Evolutionary conservation across 768 basidiomycete genomes (phyloP), one percentile per base, ranked within the genome.

Genomic region (Suillus hirtellus): DNA sequence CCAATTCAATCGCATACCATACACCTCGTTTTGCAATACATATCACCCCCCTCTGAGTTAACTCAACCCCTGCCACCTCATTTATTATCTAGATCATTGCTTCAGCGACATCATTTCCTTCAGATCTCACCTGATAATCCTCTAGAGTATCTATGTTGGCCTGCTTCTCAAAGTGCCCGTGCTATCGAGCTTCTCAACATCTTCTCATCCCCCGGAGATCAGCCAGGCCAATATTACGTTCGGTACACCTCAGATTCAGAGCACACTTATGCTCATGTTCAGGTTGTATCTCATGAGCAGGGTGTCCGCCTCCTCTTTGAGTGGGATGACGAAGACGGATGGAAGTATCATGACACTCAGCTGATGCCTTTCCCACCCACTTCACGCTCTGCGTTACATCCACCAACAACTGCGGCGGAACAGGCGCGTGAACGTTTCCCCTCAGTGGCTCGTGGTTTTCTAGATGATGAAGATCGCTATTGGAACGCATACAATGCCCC

Each of bases 311-410:
- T 92, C 55, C 76, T 91, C 66, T 90, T 93, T 72, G 84, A 83
- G 42, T 90, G 88, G 87, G 84, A 90, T 70, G 76, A 75, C 21
- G 49, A 53, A 7, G 75, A 78, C 11, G 75, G 73, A 27, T 93
- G 91, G 91, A 85, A 79, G 70, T 93, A 89, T 69, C 89, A 90
- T 74, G 87, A 91, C 72, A 74, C 82, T 42, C 78, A 82, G 43
- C 71, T 83, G 69, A 90, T 92, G 87, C 89, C 89, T 12, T 90
- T 91, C 70, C 90, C 90, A 17, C 69, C 78, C 21, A 68, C 77
- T 27, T 73, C 77, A 19, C 72, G 67, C 56, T 52, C 68, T 3
- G 70, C 71, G 2, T 67, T 78, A 1, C 70, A 68, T 31, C 69
- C 75, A 27, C 68, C 75, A 21, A 61, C 56, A 59, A 64, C 77